Evolutionary conservation across 2,329 filamentous ascomycete species (phyloP).

Genomic region (Fusarium verrucosum): DNA sequence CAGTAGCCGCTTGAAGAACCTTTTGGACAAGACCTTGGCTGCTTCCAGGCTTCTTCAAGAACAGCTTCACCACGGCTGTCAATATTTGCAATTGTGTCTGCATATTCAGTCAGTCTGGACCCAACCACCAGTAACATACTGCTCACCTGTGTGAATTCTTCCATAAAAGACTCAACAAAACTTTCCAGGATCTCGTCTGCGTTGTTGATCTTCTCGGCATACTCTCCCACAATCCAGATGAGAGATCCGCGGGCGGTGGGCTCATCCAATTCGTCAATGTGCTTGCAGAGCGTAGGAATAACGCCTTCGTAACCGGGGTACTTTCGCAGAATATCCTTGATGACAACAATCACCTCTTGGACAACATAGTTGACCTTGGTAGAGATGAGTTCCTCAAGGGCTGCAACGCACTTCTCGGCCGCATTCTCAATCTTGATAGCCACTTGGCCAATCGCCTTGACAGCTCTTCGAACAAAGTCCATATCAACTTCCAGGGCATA

Average conservation of each 20-base stretch:
- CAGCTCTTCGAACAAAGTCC: slow-evolving; percentile 94
- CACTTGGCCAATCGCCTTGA: slow-evolving; percentile 96
- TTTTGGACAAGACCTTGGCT: slow-evolving; percentile 93
- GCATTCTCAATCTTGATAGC: slow-evolving; percentile 98
- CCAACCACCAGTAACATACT: background rate
- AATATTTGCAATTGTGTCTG: slow-evolving; percentile 98
- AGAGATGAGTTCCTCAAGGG: slow-evolving; percentile 90
- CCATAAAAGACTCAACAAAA: slow-evolving; percentile 93
- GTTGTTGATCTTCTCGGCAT: slow-evolving; percentile 98
- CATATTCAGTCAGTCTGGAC: background rate
- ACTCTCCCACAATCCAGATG: slow-evolving; percentile 99
- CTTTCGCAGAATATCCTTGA: slow-evolving; percentile 97
- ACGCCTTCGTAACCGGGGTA: slow-evolving; percentile 98
- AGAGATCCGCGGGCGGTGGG: slow-evolving; percentile 88
- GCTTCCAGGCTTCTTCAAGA: slow-evolving; percentile 94
- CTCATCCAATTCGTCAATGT: slow-evolving; percentile 97
- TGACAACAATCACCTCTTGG: slow-evolving; percentile 97
- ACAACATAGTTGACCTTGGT: slow-evolving; percentile 99
- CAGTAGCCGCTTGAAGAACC: slow-evolving; percentile 90
- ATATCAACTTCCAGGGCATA: slow-evolving; percentile 98
- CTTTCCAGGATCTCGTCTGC: slow-evolving; percentile 92
- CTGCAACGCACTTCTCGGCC: slow-evolving; percentile 94
- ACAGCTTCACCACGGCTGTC: slow-evolving; percentile 96
- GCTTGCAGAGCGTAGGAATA: slow-evolving; percentile 93
- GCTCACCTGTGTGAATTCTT: slow-evolving; percentile 91